These are phyloP conservation scores for Ophiostoma ips DNA, from an alignment of 2,329 filamentous ascomycete genomes.

Conservation along the genomic window DNA sequence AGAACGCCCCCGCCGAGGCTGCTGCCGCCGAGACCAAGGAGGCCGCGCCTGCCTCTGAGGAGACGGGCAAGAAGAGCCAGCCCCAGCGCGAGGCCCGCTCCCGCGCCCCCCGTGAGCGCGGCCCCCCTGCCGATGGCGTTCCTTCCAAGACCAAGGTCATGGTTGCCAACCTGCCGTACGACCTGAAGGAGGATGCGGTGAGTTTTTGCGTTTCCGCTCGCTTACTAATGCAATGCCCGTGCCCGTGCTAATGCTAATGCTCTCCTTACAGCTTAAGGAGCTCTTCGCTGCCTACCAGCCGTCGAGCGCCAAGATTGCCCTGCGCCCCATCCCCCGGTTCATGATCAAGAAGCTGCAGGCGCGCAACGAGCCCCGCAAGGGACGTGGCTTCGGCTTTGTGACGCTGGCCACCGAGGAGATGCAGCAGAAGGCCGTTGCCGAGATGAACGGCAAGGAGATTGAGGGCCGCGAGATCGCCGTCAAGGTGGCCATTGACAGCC, in stretches of 20 bases:
- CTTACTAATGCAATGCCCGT: no score
- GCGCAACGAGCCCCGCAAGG: slow-evolving; percentile 95
- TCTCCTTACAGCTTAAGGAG: slow-evolving; percentile 69
- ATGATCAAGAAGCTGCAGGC: slow-evolving; percentile 99
- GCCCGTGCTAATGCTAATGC: background rate
- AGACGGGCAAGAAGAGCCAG: slow-evolving; percentile 42
- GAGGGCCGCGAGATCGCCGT: slow-evolving; percentile 98
- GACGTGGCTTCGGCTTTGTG: slow-evolving; percentile 96
- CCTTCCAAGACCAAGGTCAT: slow-evolving; percentile 99
- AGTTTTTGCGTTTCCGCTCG: slow-evolving; percentile 18
- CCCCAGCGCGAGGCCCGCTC: slow-evolving; percentile 41
- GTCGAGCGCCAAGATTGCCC: slow-evolving; percentile 92
- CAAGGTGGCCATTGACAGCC: slow-evolving; percentile 99
- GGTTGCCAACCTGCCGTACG: slow-evolving; percentile 98
- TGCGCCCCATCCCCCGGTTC: slow-evolving; percentile 95
- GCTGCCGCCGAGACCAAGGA: slow-evolving; percentile 44
- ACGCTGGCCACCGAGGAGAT: slow-evolving; percentile 89
- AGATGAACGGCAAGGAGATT: slow-evolving; percentile 99
- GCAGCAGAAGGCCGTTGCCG: slow-evolving; percentile 89
- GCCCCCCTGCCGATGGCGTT: slow-evolving; percentile 91
- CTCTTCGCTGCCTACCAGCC: slow-evolving; percentile 89
- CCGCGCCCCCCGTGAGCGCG: slow-evolving; percentile 50
- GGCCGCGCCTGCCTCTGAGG: slow-evolving; percentile 38
- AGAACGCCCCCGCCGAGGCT: slow-evolving; percentile 32
- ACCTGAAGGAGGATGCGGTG: slow-evolving; percentile 95